A percentile compares a stretch with the other conserved stretches of the same genome.
Evolutionary conservation across 306 rosid genomes (phyloP).

Genomic region (Vigna angularis): DNA sequence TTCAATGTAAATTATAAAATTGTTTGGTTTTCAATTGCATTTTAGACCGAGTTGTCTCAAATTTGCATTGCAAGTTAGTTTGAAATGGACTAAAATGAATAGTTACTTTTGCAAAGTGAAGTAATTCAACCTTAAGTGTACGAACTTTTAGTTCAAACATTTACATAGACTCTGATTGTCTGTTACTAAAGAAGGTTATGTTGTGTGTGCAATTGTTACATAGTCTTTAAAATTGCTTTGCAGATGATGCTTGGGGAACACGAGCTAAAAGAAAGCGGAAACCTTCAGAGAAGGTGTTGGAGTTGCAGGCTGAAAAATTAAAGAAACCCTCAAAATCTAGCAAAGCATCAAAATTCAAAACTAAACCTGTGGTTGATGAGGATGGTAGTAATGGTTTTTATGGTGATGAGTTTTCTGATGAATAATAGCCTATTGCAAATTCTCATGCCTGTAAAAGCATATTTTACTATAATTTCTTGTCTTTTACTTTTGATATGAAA

Average conservation of each 20-base stretch:
- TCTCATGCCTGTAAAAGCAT: neutral
- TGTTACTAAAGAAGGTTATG: neutral
- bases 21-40: no score
- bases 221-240: neutral
- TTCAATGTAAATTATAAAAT: no score
- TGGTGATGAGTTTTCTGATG: constrained; percentile 63
- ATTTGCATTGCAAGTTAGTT: neutral
- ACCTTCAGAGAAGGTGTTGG: constrained; percentile 90
- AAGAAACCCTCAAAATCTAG: constrained; percentile 67
- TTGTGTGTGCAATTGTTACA: neutral
- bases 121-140: no score
- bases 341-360: constrained; percentile 56
- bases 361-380: constrained; percentile 58
- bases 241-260: constrained; percentile 63
- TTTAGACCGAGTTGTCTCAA: no score
- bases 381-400: constrained; percentile 58
- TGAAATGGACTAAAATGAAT: neutral
- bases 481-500: neutral
- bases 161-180: neutral
- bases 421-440: constrained; percentile 29
- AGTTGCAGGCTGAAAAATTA: constrained; percentile 82
- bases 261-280: constrained; percentile 72
- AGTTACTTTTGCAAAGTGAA: neutral
- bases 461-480: neutral
- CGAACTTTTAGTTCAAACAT: no score